Conservation (phyloP, 768 basidiomycete genomes). For the Leucocoprinus leucothites region DNA sequence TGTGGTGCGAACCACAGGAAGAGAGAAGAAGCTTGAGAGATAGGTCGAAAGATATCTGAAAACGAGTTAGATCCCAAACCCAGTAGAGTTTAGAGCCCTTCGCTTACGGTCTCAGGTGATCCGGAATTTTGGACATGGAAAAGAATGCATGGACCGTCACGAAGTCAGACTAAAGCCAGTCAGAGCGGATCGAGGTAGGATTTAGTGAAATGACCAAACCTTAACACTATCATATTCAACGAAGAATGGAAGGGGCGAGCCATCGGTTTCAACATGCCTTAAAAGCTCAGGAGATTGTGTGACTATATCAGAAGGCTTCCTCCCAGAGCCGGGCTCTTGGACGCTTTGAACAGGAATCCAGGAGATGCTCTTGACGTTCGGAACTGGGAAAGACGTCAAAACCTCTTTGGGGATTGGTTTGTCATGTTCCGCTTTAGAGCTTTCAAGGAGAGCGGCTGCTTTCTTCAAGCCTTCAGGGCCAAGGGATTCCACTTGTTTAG, state of each 20-base stretch:
- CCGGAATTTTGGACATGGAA: conserved; percentile 70
- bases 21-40: conserved; percentile 80
- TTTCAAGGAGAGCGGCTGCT: conserved; percentile 65
- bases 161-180: conserved; percentile 78
- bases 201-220: conserved; percentile 34
- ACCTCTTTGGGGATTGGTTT: conserved; percentile 77
- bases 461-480: conserved; percentile 80
- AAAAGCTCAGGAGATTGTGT: conserved; percentile 42
- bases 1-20: conserved; percentile 70
- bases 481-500: conserved; percentile 60
- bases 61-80: neutral
- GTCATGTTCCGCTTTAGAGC: conserved; percentile 86
- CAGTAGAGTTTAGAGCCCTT: neutral
- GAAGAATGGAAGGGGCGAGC: conserved; percentile 74
- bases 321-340: conserved; percentile 59
- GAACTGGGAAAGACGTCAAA: conserved; percentile 84
- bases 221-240: conserved; percentile 93
- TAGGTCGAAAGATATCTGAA: conserved; percentile 75
- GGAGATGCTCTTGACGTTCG: conserved; percentile 83
- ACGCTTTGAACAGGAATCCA: conserved; percentile 79
- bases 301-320: conserved; percentile 26
- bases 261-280: conserved; percentile 66
- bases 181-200: neutral
- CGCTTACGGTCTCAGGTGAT: conserved; percentile 72
- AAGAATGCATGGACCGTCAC: conserved; percentile 78